phyloP scores from a whole-genome alignment of 2,329 filamentous ascomycete species.

The Aureobasidium sp. region DNA sequence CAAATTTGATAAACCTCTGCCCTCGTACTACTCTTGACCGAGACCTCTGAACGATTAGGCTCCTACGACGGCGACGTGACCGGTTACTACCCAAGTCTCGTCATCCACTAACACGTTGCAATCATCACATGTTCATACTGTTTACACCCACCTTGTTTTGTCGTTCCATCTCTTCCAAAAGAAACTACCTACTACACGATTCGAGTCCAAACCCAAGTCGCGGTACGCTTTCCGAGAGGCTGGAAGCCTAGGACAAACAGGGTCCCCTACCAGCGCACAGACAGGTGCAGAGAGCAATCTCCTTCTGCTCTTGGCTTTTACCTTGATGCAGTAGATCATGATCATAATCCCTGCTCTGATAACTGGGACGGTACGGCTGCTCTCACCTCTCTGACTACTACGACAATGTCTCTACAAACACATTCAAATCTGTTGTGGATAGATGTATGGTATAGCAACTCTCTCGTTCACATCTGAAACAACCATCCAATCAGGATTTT shows the following conservation, averaged over 20 bases:
- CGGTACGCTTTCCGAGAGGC: constrained; percentile 2
- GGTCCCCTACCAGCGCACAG: not conserved
- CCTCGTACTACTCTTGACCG: not conserved
- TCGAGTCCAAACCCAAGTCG: not conserved
- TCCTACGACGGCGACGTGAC: not conserved
- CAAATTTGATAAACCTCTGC: not conserved
- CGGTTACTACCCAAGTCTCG: not conserved
- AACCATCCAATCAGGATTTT: not conserved
- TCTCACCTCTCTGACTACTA: not conserved
- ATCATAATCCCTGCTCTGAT: not conserved
- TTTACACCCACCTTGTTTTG: not conserved
- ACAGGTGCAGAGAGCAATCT: constrained; percentile 4
- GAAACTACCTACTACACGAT: not conserved
- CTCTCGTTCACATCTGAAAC: not conserved
- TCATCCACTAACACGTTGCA: not conserved
- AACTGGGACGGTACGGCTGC: not conserved
- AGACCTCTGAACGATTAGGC: not conserved
- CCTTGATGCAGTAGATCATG: not conserved
- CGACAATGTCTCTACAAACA: not conserved
- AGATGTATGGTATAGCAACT: not conserved
- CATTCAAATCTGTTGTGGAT: not conserved
- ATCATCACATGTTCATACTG: not conserved
- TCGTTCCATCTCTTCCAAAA: not conserved
- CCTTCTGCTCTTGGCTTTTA: not conserved
- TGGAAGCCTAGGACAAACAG: not conserved